A percentile compares a stretch with the other conserved stretches of the same genome.
Evolutionary conservation across 2,329 filamentous ascomycete genomes (phyloP).

Genomic region (Acrodontium crateriforme): DNA sequence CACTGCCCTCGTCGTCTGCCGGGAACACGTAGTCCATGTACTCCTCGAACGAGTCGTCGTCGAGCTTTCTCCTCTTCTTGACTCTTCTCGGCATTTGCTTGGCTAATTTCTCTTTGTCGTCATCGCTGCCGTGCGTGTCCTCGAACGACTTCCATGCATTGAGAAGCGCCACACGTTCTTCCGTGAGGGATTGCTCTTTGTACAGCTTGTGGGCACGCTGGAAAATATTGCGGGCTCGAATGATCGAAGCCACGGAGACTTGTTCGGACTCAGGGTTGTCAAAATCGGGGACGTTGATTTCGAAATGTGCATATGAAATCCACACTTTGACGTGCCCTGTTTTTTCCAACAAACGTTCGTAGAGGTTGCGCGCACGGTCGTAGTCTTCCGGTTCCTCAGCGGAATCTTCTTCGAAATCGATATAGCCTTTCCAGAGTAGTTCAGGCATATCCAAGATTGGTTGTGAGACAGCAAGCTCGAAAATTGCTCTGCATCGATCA

Average conservation of each 20-base stretch:
- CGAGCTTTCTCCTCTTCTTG: conserved; percentile 82
- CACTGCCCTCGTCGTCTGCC: conserved; percentile 61
- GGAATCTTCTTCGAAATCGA: conserved; percentile 96
- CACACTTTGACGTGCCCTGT: conserved; percentile 99
- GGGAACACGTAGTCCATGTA: conserved; percentile 97
- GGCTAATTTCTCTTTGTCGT: conserved; percentile 70
- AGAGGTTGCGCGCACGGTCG: conserved; percentile 64
- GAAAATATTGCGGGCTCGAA: conserved; percentile 69
- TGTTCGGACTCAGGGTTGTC: conserved; percentile 48
- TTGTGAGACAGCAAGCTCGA: conserved; percentile 76
- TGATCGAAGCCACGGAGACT: conserved; percentile 72
- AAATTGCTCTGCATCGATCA: conserved; percentile 78
- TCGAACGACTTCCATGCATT: conserved; percentile 91
- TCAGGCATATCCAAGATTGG: conserved; percentile 90
- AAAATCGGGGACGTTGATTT: conserved; percentile 79
- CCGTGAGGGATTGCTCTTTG: conserved; percentile 81
- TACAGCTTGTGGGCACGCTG: conserved; percentile 72
- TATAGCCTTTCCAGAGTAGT: conserved; percentile 93
- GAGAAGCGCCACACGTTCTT: conserved; percentile 83
- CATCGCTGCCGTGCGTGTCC: conserved; percentile 60
- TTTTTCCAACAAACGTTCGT: conserved; percentile 82
- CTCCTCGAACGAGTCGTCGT: conserved; percentile 90
- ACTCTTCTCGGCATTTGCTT: conserved; percentile 86
- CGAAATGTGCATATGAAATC: conserved; percentile 97
- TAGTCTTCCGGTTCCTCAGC: conserved; percentile 50